phyloP scores from a whole-genome alignment of 169 alveolate species.

The Plasmodium reichenowi region DNA sequence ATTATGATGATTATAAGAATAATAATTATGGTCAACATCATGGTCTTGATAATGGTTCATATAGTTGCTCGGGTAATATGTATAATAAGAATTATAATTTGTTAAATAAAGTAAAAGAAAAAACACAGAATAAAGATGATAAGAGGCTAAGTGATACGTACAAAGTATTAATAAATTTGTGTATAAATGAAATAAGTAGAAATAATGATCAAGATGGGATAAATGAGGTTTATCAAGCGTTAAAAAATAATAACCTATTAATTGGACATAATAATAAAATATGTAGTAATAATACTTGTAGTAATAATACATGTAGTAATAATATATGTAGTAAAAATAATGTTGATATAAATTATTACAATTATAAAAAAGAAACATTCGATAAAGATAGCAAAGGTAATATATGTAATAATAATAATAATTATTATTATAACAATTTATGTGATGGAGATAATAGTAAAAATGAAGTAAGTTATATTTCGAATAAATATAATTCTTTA shows the following conservation, averaged over 20 bases:
- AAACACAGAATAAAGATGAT: not conserved
- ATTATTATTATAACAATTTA: not conserved
- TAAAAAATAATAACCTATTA: constrained; percentile 18
- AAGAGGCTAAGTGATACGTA: constrained; percentile 49
- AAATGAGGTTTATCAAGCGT: constrained; percentile 14
- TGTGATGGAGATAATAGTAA: not conserved
- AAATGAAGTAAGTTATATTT: not conserved
- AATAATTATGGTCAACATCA: no score
- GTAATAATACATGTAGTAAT: not conserved
- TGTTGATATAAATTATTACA: not conserved
- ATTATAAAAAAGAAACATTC: not conserved
- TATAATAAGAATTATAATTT: no score
- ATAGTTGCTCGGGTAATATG: no score
- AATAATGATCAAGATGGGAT: not conserved
- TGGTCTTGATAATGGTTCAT: no score
- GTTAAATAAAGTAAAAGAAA: not conserved
- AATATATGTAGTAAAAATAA: not conserved
- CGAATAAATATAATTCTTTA: not conserved
- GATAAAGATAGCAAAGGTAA: no score
- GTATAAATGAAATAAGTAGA: constrained; percentile 44
- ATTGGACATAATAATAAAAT: not conserved
- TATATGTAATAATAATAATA: not conserved
- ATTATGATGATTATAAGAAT: no score
- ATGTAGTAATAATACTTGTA: not conserved
- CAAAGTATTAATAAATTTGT: constrained; percentile 53